Evolutionary conservation across 805 yeast species (phyloP).

Genomic region (Suhomyces kilbournensis): DNA sequence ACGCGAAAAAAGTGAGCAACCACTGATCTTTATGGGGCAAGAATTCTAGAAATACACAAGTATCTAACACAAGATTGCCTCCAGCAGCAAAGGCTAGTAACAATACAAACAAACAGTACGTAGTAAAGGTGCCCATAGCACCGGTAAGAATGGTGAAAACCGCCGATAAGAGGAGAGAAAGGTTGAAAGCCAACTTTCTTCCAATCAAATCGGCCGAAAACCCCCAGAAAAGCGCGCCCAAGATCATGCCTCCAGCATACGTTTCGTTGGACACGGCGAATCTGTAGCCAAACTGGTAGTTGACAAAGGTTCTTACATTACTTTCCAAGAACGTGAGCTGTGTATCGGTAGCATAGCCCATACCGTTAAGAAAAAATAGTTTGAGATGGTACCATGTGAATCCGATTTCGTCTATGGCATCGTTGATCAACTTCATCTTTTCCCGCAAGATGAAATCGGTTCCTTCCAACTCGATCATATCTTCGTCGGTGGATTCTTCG

Average conservation of each 20-base stretch:
- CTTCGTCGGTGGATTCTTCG: slow-evolving; percentile 10
- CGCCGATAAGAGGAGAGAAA: slow-evolving; percentile 47
- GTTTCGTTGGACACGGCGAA: slow-evolving; percentile 41
- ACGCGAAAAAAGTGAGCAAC: slow-evolving; percentile 47
- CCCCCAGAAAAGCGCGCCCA: slow-evolving; percentile 58
- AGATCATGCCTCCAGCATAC: slow-evolving; percentile 42
- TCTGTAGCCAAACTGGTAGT: slow-evolving; percentile 44
- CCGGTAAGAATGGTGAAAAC: slow-evolving; percentile 53
- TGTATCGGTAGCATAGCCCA: slow-evolving; percentile 44
- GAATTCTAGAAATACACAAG: slow-evolving; percentile 51
- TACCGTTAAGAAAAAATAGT: slow-evolving; percentile 32
- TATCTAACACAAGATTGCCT: slow-evolving; percentile 56
- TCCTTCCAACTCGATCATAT: slow-evolving; percentile 13
- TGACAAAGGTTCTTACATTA: slow-evolving; percentile 44
- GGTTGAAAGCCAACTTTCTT: slow-evolving; percentile 18
- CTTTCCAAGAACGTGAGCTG: slow-evolving; percentile 48
- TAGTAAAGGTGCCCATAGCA: slow-evolving; percentile 47
- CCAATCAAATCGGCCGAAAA: slow-evolving; percentile 39
- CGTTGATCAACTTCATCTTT: slow-evolving; percentile 28
- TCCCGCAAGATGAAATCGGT: slow-evolving; percentile 15
- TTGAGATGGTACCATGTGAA: slow-evolving; percentile 48
- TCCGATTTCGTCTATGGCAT: slow-evolving; percentile 35
- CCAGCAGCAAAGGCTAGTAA: slow-evolving; percentile 49
- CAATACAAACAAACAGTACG: slow-evolving; percentile 49
- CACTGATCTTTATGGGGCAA: slow-evolving; percentile 51